Percentiles rank a stretch among this genome's conserved stretches.
Evolutionary conservation across 208 protist species (phyloP).

Genomic region (Spongospora subterranea): DNA sequence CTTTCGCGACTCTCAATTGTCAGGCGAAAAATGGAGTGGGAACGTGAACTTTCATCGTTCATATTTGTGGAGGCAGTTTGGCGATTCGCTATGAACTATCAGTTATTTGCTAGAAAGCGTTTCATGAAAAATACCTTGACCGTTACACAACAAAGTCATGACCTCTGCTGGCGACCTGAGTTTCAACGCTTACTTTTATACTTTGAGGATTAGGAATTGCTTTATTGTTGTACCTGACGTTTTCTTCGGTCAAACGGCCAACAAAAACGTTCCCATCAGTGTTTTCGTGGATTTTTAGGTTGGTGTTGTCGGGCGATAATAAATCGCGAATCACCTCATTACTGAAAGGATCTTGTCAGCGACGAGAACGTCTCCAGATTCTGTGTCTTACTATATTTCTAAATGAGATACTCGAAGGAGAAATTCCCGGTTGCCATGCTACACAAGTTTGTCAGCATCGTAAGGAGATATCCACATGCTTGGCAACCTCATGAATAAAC

Average conservation of each 20-base stretch:
- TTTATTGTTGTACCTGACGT: conserved; percentile 41
- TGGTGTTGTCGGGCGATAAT: conserved; percentile 67
- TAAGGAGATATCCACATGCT: conserved; percentile 10
- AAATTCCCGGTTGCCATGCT: conserved; percentile 74
- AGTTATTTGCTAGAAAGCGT: neutral
- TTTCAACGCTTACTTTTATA: conserved; percentile 1
- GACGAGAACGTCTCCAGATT: neutral
- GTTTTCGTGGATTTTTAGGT: conserved; percentile 74
- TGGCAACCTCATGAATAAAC: conserved; percentile 31
- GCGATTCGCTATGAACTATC: conserved; percentile 63
- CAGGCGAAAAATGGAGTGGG: conserved; percentile 94
- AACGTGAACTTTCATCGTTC: conserved; percentile 91
- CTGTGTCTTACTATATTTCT: conserved; percentile 75
- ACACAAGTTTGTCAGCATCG: conserved; percentile 56
- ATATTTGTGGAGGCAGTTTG: conserved; percentile 84
- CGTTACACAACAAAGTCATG: neutral
- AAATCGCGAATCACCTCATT: conserved; percentile 81
- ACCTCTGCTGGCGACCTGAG: conserved; percentile 33
- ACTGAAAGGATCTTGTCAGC: neutral
- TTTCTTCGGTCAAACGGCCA: neutral
- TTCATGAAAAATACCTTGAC: neutral
- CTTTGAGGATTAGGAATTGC: neutral
- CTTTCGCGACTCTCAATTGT: conserved; percentile 76
- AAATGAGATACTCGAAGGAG: conserved; percentile 78
- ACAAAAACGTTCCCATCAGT: conserved; percentile 13